Evolutionary conservation across 257 asterid species (phyloP), one percentile per base, ranked within the genome.

Genomic region (Euphrasia confusa): DNA sequence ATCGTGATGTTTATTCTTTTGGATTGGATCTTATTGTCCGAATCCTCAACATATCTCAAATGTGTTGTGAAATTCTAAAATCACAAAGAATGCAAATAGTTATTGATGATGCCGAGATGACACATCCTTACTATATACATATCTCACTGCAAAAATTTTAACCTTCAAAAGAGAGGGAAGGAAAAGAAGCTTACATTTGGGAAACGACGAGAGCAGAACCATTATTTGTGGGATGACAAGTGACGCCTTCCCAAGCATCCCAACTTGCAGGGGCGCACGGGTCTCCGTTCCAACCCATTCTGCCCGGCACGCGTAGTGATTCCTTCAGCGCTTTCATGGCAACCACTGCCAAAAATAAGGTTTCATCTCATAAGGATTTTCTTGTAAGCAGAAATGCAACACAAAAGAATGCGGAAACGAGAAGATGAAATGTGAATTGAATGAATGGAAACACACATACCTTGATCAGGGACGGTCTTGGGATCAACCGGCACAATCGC

Each of bases 221-320:
- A 30, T 82, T 70, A 53, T 80, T 83, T n/a, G 66, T 60, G 49
- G 78, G 61, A 80, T 70, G 91, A 66, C 99, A 93, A 5, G 97
- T 80, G 66, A 93, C 95, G 72, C 99, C 97, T 74, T 93, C 99
- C 99, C 99, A 93, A 59, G 99, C 97, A 80, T 90, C 99, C 99
- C 99, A 90, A 21, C 74, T 68, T 18, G 99, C 81, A 61, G 99
- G 99, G 58, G 97, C 97, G 71, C 99, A 93, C 2, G 99, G 97
- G 69, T 93, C 99, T 44, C 99, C 99, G 61, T 90, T 90, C 99
- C 99, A 93, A 37, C 99, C 99, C 99, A 90, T 90, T 77, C 99
- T 78, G 28, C 80, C 94, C 2, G 99, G 99, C 65, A 93, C 83
- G 10, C 90, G 91, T 12, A 90, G 93, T 18, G 99, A 90, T 48